Percentiles rank a stretch among this genome's conserved stretches.
phyloP scores from a whole-genome alignment of 2,329 filamentous ascomycete species.

The Neocatenulostroma microsporum region DNA sequence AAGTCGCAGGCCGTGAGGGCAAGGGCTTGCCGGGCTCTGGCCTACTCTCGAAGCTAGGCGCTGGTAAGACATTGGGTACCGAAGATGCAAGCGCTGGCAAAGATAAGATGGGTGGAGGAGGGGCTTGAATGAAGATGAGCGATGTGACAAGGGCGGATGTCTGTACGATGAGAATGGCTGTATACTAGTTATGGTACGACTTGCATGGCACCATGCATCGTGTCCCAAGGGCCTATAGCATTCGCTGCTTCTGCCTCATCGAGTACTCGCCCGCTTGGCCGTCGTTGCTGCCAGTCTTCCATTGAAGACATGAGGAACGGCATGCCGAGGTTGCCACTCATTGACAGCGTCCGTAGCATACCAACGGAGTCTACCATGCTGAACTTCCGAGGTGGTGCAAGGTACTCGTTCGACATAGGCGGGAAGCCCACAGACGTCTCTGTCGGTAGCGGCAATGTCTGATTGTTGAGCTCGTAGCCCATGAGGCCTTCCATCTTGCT shows the following conservation, averaged over 20 bases:
- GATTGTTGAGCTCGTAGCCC: conserved; percentile 19
- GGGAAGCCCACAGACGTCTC: conserved; percentile 1
- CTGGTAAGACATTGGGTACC: too few relatives aligned
- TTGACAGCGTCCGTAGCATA: conserved; percentile 24
- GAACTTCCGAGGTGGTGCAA: conserved; percentile 10
- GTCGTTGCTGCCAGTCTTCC: conserved; percentile 12
- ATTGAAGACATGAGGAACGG: conserved; percentile 11
- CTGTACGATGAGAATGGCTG: too few relatives aligned
- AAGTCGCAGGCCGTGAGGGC: conserved; percentile 6
- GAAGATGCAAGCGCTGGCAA: too few relatives aligned
- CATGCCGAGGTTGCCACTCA: conserved; percentile 24
- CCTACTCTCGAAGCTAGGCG: conserved; percentile 4
- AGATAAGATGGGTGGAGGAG: too few relatives aligned
- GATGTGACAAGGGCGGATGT: too few relatives aligned
- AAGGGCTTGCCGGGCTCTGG: conserved; percentile 5
- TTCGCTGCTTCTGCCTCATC: conserved; percentile 16
- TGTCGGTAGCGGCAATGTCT: conserved; percentile 16
- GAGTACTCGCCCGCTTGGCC: conserved; percentile 17
- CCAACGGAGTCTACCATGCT: conserved; percentile 22
- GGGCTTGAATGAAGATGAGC: too few relatives aligned
- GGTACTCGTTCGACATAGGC: neutral
- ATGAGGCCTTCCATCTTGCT: conserved; percentile 26
- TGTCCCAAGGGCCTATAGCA: conserved; percentile 2
- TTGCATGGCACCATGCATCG: neutral
- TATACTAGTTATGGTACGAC: too few relatives aligned